These are phyloP conservation scores for Mytilinidion resinicola DNA, from an alignment of 495 filamentous ascomycete species.

Conservation along the genomic window DNA sequence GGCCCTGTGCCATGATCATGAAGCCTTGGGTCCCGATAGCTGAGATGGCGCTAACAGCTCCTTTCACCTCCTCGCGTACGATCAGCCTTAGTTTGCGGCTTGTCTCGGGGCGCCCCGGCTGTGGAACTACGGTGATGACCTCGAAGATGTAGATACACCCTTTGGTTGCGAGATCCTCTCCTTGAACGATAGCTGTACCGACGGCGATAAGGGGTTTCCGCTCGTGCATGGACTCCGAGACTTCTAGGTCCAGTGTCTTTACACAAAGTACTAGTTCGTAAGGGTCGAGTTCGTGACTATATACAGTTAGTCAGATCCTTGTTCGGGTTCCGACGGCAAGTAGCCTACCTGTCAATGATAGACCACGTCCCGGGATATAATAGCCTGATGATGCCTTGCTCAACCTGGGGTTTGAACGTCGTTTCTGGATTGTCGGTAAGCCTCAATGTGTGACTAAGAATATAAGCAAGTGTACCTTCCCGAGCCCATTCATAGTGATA, in stretches of 20 bases:
- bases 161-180: slow-evolving; percentile 79
- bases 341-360: slow-evolving; percentile 60
- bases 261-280: slow-evolving; percentile 74
- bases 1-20: slow-evolving; percentile 84
- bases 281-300: slow-evolving; percentile 44
- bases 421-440: slow-evolving; percentile 33
- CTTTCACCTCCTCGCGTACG: slow-evolving; percentile 83
- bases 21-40: slow-evolving; percentile 89
- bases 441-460: background rate
- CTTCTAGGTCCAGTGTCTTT: slow-evolving; percentile 75
- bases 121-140: slow-evolving; percentile 81
- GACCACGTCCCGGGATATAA: slow-evolving; percentile 68
- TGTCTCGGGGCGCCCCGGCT: slow-evolving; percentile 78
- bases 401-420: slow-evolving; percentile 59
- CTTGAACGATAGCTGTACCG: slow-evolving; percentile 74
- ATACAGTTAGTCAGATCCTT: background rate
- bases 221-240: slow-evolving; percentile 84
- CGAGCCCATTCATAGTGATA: slow-evolving; percentile 70
- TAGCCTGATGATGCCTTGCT: slow-evolving; percentile 64
- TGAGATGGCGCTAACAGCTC: slow-evolving; percentile 84
- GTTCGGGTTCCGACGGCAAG: too few relatives aligned
- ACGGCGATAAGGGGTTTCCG: slow-evolving; percentile 73
- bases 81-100: slow-evolving; percentile 77
- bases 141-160: slow-evolving; percentile 91
- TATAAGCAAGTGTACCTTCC: slow-evolving; percentile 47